Base-by-base conservation (phyloP, 176 grass and related monocot genomes). In the Eleusine indica region DNA sequence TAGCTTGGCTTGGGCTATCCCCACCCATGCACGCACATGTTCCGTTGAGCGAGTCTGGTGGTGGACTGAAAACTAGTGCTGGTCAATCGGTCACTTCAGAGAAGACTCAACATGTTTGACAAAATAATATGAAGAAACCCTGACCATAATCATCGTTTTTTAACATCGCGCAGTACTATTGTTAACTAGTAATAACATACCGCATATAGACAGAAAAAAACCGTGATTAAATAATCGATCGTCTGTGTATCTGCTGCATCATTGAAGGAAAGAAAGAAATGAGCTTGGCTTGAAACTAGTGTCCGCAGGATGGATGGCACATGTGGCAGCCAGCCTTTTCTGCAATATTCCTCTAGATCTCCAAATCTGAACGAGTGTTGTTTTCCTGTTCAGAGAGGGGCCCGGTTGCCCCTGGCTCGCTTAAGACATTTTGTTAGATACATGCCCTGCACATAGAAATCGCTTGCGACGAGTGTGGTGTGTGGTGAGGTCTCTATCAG, bases 341-440 rank as follows among this genome's bases (percentile, higher is more conserved):
- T 66, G 61, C 42, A 66, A 79, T 78, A 79, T 79, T 79, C 76
- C 76, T 37, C 61, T 49, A 79, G 77, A 79, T 79, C 77, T 79
- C 43, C 28, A 67, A 66, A 79, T 79, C 77, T 49, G 76, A 66
- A 79, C 32, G 17, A 28, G 61, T 66, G 76, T 79, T 66, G 76
- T 79, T 66, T 79, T 79, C 76, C 29, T 32, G 44, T 79, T 66
- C 61, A 18, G 30, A 49, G 28, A 79, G 43, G 61, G 28, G 1
- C 16, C 42, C 41, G 5, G 1, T n/a, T 35, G 32, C 41, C 17
- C 30, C 43, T 25, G 12, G 1, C 22, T 35, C 13, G 25, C 76
- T 79, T 37, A 62, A 62, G 28, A 76, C 52, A 76, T 77, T 62
- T 13, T 29, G 75, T n/a, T 77, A 63, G 11, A 3, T 41, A 9